A percentile compares a stretch with the other conserved stretches of the same genome.
Conservation (phyloP, 2,329 filamentous ascomycete species). For the Colletotrichum sp. region DNA sequence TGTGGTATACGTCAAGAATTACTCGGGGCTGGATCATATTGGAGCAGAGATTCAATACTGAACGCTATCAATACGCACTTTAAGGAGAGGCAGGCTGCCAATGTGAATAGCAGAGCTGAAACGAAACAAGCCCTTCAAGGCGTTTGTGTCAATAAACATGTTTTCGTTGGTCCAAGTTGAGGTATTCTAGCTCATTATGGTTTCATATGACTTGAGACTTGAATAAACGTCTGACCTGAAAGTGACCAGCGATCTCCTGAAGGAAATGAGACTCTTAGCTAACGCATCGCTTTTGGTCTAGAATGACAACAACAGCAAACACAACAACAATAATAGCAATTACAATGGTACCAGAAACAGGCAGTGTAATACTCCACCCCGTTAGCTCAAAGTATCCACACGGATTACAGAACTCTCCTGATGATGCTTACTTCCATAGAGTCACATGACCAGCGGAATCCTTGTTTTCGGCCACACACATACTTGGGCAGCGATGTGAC, state of each 20-base stretch:
- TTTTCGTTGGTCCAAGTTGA: neutral
- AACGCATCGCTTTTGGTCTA: neutral
- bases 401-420: neutral
- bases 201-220: neutral
- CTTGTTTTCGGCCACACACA: neutral
- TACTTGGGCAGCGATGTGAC: neutral
- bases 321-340: too few species aligned
- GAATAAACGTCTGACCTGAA: neutral
- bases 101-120: neutral
- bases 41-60: neutral
- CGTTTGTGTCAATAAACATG: neutral
- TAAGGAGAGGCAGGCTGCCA: neutral
- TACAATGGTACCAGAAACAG: too few species aligned
- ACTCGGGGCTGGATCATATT: rapidly evolving
- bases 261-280: rapidly evolving
- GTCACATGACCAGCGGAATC: neutral
- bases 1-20: neutral
- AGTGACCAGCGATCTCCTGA: neutral
- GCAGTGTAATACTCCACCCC: neutral
- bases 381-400: neutral
- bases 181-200: neutral
- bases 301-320: neutral
- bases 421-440: neutral
- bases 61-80: neutral
- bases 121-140: neutral